Evolutionary conservation across 1,139 yeast genomes (phyloP).

Genomic region (Lodderomyces elongisporus): DNA sequence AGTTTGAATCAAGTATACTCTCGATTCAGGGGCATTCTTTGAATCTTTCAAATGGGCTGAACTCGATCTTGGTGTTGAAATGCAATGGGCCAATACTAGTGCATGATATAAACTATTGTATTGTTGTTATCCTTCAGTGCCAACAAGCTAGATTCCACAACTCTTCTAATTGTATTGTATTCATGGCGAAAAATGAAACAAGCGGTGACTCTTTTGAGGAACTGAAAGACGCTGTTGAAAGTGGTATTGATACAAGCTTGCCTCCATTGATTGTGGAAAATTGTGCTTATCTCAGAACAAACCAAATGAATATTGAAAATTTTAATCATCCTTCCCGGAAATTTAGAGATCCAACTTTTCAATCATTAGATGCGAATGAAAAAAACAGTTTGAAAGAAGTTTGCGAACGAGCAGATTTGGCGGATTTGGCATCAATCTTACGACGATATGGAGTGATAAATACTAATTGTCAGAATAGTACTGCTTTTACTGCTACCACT

Average conservation of each 20-base stretch:
- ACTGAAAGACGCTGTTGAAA: conserved; percentile 33
- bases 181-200: conserved; percentile 17
- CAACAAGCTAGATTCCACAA: conserved; percentile 42
- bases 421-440: not conserved
- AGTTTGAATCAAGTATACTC: too few relatives aligned
- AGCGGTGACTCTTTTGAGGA: too few relatives aligned
- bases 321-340: conserved; percentile 11
- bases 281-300: conserved; percentile 14
- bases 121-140: conserved; percentile 24
- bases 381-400: not conserved
- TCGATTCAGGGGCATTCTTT: too few relatives aligned
- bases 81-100: conserved; percentile 8
- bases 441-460: too few relatives aligned
- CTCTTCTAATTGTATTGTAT: conserved; percentile 18
- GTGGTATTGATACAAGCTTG: conserved; percentile 14
- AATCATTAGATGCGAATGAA: conserved; percentile 1
- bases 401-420: not conserved
- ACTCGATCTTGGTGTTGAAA: conserved; percentile 1
- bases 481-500: too few relatives aligned
- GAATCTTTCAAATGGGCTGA: too few relatives aligned
- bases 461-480: too few relatives aligned
- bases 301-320: conserved; percentile 10
- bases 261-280: too few relatives aligned
- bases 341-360: conserved; percentile 14
- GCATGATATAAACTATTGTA: conserved; percentile 17